phyloP scores from a whole-genome alignment of 2,329 filamentous ascomycete genomes.

The Botryotinia globosa region DNA sequence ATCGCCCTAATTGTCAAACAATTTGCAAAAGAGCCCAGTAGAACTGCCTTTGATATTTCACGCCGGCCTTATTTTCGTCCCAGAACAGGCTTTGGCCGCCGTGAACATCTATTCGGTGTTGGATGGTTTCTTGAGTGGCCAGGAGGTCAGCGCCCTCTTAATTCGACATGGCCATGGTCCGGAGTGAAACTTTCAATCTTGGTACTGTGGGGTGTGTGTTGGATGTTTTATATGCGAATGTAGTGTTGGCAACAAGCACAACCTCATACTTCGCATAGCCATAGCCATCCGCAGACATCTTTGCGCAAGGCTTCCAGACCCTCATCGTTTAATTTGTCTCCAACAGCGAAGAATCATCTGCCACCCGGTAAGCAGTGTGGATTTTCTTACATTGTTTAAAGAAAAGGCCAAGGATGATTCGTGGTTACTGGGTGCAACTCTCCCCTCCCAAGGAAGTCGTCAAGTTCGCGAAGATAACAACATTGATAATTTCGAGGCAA shows the following conservation, averaged over 20 bases:
- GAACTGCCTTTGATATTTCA: background rate
- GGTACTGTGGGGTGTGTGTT: slow-evolving; percentile 33
- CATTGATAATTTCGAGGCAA: background rate
- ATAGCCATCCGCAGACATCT: background rate
- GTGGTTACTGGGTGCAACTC: background rate
- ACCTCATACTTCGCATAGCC: background rate
- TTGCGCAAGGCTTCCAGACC: background rate
- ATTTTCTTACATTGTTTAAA: background rate
- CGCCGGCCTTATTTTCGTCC: slow-evolving; percentile 9
- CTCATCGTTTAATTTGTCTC: background rate
- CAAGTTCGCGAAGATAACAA: background rate
- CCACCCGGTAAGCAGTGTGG: slow-evolving; percentile 8
- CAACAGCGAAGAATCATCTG: background rate
- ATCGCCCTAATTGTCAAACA: slow-evolving; percentile 3
- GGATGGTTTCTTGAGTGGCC: slow-evolving; percentile 35
- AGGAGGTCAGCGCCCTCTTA: slow-evolving; percentile 28
- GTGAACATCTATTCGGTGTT: slow-evolving; percentile 26
- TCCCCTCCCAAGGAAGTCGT: background rate
- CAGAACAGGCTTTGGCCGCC: slow-evolving; percentile 5
- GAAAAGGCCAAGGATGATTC: background rate
- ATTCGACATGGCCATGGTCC: slow-evolving; percentile 34
- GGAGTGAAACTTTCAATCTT: slow-evolving; percentile 32
- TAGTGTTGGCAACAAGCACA: slow-evolving; percentile 10
- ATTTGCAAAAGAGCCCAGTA: background rate
- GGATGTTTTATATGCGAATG: slow-evolving; percentile 31